These are phyloP conservation scores for Penicillium psychrofluorescens DNA, from an alignment of 495 filamentous ascomycete species.

Conservation along the genomic window DNA sequence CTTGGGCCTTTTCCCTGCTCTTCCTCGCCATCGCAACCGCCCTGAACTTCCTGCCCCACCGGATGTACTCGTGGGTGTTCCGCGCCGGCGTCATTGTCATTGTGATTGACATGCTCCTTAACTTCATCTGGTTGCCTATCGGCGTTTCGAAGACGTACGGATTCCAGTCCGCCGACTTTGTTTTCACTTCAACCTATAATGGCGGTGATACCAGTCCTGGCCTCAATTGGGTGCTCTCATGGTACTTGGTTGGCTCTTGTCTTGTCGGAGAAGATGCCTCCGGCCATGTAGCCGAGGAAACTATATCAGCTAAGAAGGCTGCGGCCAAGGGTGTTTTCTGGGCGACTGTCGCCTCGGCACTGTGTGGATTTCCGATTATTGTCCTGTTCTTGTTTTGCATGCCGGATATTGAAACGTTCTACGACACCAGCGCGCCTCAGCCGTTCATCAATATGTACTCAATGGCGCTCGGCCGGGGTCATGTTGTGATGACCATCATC, in stretches of 20 bases:
- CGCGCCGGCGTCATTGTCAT: constrained; percentile 27
- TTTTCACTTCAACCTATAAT: constrained; percentile 28
- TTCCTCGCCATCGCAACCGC: constrained; percentile 24
- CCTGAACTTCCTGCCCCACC: constrained; percentile 25
- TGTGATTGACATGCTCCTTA: constrained; percentile 25
- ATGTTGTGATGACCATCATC: constrained; percentile 31
- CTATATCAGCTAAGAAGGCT: constrained; percentile 28
- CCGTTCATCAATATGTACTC: constrained; percentile 35
- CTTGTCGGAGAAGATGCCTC: constrained; percentile 29
- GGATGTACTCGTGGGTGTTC: constrained; percentile 29
- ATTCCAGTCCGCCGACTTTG: constrained; percentile 25
- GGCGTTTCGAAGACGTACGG: constrained; percentile 27
- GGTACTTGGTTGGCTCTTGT: constrained; percentile 24
- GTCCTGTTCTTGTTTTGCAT: constrained; percentile 30
- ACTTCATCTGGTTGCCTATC: constrained; percentile 31
- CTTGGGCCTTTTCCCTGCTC: constrained; percentile 24
- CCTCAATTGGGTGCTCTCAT: constrained; percentile 30
- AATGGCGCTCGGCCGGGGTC: constrained; percentile 23
- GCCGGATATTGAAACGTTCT: constrained; percentile 25
- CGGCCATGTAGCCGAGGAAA: constrained; percentile 30
- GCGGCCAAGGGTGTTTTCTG: constrained; percentile 31
- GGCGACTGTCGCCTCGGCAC: constrained; percentile 25
- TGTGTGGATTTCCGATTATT: constrained; percentile 30
- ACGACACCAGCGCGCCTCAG: constrained; percentile 23
- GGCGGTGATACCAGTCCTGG: constrained; percentile 20